These are phyloP conservation scores for Citrus reticulata DNA, from an alignment of 345 rosid genomes.

Conservation along the genomic window DNA sequence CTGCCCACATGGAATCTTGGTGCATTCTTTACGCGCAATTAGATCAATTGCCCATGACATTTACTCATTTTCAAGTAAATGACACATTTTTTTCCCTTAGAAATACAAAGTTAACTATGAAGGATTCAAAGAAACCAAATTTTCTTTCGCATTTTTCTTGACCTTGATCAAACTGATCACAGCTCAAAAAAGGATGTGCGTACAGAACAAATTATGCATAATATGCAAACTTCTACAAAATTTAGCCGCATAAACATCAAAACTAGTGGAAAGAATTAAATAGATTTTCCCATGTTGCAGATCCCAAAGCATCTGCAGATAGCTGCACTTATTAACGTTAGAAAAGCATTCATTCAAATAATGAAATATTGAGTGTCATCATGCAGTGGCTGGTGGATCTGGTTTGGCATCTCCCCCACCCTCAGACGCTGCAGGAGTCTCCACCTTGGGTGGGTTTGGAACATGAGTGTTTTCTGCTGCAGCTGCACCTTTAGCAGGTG, in stretches of 20 bases:
- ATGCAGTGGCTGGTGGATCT: conserved; percentile 24
- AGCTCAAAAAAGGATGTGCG: not conserved
- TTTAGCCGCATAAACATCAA: not conserved
- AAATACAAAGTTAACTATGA: not conserved
- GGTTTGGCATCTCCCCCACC: conserved; percentile 27
- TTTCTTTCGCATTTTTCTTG: not conserved
- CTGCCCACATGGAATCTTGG: not conserved
- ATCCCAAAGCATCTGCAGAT: not conserved
- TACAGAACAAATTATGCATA: not conserved
- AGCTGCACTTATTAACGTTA: conserved; percentile 27
- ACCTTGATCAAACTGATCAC: not conserved
- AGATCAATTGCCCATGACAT: not conserved
- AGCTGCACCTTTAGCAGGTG: conserved; percentile 36
- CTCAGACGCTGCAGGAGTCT: conserved; percentile 29
- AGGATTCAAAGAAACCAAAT: not conserved
- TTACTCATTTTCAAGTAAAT: not conserved
- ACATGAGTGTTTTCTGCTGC: conserved; percentile 21
- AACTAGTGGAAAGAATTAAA: not conserved
- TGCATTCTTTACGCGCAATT: not conserved
- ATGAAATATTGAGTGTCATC: not conserved
- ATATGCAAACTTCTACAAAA: not conserved
- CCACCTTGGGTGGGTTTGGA: conserved; percentile 28
- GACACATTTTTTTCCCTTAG: not conserved
- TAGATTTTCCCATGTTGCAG: conserved; percentile 1
- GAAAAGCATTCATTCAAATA: not conserved